Conservation (phyloP, 805 yeast species). For the Lachancea thermotolerans region DNA sequence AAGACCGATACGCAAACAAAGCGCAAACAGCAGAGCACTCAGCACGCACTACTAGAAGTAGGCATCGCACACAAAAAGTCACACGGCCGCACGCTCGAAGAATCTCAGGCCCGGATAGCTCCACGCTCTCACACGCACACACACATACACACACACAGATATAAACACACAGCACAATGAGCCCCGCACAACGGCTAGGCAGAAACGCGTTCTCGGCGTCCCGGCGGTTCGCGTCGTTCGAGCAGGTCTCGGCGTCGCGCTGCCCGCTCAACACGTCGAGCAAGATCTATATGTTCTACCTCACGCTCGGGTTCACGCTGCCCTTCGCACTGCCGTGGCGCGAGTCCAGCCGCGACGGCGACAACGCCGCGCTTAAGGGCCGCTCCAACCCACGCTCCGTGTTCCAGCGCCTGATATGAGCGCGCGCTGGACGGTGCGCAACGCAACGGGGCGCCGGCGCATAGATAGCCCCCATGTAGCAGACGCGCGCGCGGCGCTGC, state of each 20-base stretch:
- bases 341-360: slow-evolving; percentile 25
- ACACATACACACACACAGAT: background rate
- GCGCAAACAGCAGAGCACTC: no score
- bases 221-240: background rate
- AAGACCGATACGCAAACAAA: no score
- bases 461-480: no score
- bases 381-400: slow-evolving; percentile 18
- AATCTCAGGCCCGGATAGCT: background rate
- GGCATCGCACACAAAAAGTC: no score
- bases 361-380: slow-evolving; percentile 13
- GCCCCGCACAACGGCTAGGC: background rate
- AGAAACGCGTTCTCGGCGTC: background rate
- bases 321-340: slow-evolving; percentile 29
- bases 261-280: slow-evolving; percentile 7
- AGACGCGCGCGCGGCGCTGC: no score
- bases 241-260: slow-evolving; percentile 1
- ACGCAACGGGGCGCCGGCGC: no score
- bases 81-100: background rate
- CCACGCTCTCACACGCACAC: background rate
- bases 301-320: slow-evolving; percentile 22
- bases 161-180: background rate
- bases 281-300: slow-evolving; percentile 19
- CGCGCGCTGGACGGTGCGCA: no score
- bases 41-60: no score
- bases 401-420: slow-evolving; percentile 9